Base-by-base conservation (phyloP, 1,139 yeast species). In the Pichia sp. region DNA sequence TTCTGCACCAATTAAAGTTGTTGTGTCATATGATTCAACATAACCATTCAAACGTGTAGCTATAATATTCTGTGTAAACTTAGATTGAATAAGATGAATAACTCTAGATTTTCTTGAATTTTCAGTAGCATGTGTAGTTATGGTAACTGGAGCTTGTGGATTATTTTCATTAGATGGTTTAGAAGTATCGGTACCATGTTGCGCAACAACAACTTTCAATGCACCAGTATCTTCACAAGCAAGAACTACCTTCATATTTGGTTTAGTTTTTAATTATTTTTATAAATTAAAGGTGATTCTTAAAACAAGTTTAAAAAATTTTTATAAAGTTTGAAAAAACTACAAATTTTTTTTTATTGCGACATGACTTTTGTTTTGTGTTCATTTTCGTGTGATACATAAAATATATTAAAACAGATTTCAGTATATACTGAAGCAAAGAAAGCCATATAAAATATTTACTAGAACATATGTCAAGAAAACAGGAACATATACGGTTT, bases 101-200 rank as follows among this genome's bases (percentile, higher is more conserved):
- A 67, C 56, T 44, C 54, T 58, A 2, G 63, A 52, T 27, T 42
- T 44, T 50, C 67, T 60, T 4, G 60, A 67, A 19, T 51, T 39
- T 18, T 38, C 53, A 11, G 22, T 33, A 33, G 56, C 54, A 39
- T 48, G 54, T 27, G 52, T 51, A 7, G 49, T 47, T n/a, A 51
- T 49, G 5, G 45, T 25, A 13, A 45, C 49, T 25, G 54, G 49
- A 14, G 29, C 36, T 36, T 39, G 41, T 27, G 50, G 38, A 25
- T n/a, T 13, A 5, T 42, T 28, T 27, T 51, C 52, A 34, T 48
- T 50, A 3, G 42, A 18, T 31, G 53, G 53, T 50, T 74, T 73
- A 6, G 91, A 83, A 7, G 91, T 84, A 60, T 86, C 89, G 0
- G 88, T 82, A 0, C 89, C 89, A 53, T 74, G 71, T 39, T 69